Base-by-base conservation (phyloP, 257 asterid genomes). In the Agastache rugosa region DNA sequence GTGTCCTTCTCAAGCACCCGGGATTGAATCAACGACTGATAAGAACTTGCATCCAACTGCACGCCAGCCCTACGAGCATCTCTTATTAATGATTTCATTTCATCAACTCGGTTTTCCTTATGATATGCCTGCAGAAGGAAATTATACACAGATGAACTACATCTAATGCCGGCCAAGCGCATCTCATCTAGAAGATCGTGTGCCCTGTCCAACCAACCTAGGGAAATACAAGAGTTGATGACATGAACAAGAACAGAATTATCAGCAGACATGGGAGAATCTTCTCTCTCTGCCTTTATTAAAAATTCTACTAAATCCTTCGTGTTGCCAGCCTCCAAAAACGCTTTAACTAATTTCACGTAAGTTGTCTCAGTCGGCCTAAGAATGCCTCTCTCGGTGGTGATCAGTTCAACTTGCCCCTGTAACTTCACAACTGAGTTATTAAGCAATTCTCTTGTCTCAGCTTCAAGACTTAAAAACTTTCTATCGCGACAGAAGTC, bases 121-220 rank as follows among this genome's bases (percentile, higher is more conserved):
- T 84, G 75, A 66, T 88, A 94, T 67, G 96, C 95, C 83, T 87
- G 86, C 76, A 94, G 77, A 70, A 94, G 99, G 81, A 91, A 82
- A 14, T 87, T 69, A 77, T 90, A 94, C 68, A 86, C 86, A n/a
- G 91, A 78, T 31, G 99, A 86, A 70, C 87, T 84, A 8, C 90
- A 81, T 81, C 84, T 84, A 56, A 92, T 82, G 53, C 99, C 97
- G 17, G 96, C 91, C 82, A 92, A 82, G 67, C 91, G 96, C 96
- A 89, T 87, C 80, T 94, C 97, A 73, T 94, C 97, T 0, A 94
- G 92, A 81, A 94, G 86, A 83, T 94, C 97, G 29, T 94, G 94
- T 20, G 97, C 99, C 67, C 80, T 89, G 71, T 92, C 97, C 74
- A 94, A 81, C 88, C 91, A 75, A 56, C 93, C 93, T 23, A 94